Evolutionary conservation across 805 yeast genomes (phyloP).

Genomic region (Danielia oregonensis): DNA sequence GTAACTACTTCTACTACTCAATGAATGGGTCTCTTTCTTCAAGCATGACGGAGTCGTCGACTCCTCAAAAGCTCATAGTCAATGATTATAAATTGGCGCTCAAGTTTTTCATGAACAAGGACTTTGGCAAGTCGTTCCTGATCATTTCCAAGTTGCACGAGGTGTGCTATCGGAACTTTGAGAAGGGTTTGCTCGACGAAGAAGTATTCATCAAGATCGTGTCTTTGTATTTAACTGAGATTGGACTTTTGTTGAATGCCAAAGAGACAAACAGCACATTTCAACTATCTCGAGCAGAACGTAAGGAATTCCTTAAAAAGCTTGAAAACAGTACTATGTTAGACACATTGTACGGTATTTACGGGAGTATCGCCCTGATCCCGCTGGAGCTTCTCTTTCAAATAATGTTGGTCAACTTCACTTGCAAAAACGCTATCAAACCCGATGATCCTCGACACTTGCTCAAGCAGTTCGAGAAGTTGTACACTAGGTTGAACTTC

Average conservation of each 20-base stretch:
- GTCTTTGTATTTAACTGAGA: slow-evolving; percentile 32
- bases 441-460: slow-evolving; percentile 8
- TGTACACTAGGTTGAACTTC: slow-evolving; percentile 11
- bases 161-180: slow-evolving; percentile 18
- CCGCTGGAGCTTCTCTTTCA: slow-evolving; percentile 34
- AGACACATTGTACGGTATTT: slow-evolving; percentile 16
- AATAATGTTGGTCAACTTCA: slow-evolving; percentile 25
- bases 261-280: slow-evolving; percentile 4
- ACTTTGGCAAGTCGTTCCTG: slow-evolving; percentile 30
- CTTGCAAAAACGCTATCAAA: slow-evolving; percentile 19
- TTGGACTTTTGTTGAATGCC: slow-evolving; percentile 22
- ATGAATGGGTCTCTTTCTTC: not conserved
- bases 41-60: slow-evolving; percentile 8
- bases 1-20: not conserved
- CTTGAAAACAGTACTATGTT: slow-evolving; percentile 18
- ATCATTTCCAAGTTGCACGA: slow-evolving; percentile 22
- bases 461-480: slow-evolving; percentile 9
- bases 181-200: slow-evolving; percentile 23
- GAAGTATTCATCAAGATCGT: slow-evolving; percentile 30
- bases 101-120: slow-evolving; percentile 37
- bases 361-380: slow-evolving; percentile 18
- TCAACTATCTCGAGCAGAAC: slow-evolving; percentile 7
- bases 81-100: slow-evolving; percentile 30
- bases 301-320: slow-evolving; percentile 8
- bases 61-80: slow-evolving; percentile 9